phyloP scores from a whole-genome alignment of 768 basidiomycete species.

The Termitomyces sp. region DNA sequence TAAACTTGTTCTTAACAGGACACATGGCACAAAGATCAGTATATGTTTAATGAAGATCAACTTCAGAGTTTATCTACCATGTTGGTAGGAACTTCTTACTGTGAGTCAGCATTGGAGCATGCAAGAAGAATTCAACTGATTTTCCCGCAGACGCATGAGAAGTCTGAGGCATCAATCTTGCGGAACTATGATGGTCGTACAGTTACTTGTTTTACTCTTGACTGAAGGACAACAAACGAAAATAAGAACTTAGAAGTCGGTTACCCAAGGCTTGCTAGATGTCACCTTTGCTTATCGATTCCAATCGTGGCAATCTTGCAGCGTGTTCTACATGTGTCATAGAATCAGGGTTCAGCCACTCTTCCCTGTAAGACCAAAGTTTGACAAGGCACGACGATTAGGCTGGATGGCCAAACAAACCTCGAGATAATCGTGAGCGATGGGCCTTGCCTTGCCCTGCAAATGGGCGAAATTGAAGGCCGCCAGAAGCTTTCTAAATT shows the following conservation, averaged over 20 bases:
- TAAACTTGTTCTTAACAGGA: slow-evolving; percentile 42
- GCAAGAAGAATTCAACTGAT: background rate
- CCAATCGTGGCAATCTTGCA: slow-evolving; percentile 12
- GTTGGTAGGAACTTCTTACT: slow-evolving; percentile 87
- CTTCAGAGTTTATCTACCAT: slow-evolving; percentile 81
- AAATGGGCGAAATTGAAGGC: background rate
- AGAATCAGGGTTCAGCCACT: slow-evolving; percentile 4
- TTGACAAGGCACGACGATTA: background rate
- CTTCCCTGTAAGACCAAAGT: slow-evolving; percentile 1
- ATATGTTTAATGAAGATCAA: slow-evolving; percentile 85
- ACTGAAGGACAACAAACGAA: background rate
- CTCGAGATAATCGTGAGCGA: background rate
- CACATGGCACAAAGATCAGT: slow-evolving; percentile 89
- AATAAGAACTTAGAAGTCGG: no score
- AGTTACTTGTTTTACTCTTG: background rate
- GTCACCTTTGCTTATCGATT: slow-evolving; percentile 13
- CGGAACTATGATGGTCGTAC: background rate
- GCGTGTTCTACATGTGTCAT: slow-evolving; percentile 17
- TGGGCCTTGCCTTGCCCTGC: background rate
- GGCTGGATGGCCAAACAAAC: background rate
- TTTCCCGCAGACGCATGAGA: slow-evolving; percentile 1
- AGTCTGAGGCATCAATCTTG: background rate
- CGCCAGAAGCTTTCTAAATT: background rate
- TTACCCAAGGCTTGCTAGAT: background rate
- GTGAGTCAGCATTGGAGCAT: slow-evolving; percentile 33